Base-by-base conservation (phyloP, 2,329 filamentous ascomycete genomes). In the Ascochyta viciae-villosae region DNA sequence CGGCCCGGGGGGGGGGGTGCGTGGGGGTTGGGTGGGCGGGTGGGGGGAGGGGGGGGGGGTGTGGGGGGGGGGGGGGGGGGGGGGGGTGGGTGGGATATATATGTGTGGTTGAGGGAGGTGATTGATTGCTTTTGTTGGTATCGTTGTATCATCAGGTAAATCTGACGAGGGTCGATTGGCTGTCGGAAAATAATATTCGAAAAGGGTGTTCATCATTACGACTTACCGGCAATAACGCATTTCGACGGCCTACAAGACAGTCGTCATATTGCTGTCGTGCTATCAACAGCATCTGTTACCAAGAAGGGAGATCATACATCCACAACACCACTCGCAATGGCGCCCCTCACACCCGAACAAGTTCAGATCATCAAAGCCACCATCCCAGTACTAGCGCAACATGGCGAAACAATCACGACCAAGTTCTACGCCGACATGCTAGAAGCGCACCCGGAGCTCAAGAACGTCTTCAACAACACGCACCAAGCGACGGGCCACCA, bases 401-500 rank as follows among this genome's bases (percentile, higher is more conserved):
- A 91, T 70, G 90, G 90, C 70, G 82, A 83, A 60, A 80, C 82
- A 59, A 90, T 92, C 73, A 88, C 89, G 6, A 81, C 81, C n/a
- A 81, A 83, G 62, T 92, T 93, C 79, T 92, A 93, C 80, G 80
- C 81, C 58, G 87, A 85, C 68, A 85, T 92, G 80, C 79, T 92
- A 23, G 71, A 72, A 10, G 85, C 85, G 35, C 81, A 91, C 57
- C 89, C 89, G 0, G 82, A 86, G 40, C 83, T 92, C 29, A 84
- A 87, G 65, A 83, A 87, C 73, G 80, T 89, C 74, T 92, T 92
- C 82, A 92, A 91, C 74, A 79, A 84, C 46, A 83, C 87, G 6
- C 87, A 89, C 64, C 90, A 92, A 75, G 77, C 78, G 40, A 89
- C 83, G 5, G 86, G 87, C 33, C 84, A 85, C 52, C 90, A 93